Base-by-base conservation (phyloP, 2,329 filamentous ascomycete species). In the Trichocomaceae sp. region DNA sequence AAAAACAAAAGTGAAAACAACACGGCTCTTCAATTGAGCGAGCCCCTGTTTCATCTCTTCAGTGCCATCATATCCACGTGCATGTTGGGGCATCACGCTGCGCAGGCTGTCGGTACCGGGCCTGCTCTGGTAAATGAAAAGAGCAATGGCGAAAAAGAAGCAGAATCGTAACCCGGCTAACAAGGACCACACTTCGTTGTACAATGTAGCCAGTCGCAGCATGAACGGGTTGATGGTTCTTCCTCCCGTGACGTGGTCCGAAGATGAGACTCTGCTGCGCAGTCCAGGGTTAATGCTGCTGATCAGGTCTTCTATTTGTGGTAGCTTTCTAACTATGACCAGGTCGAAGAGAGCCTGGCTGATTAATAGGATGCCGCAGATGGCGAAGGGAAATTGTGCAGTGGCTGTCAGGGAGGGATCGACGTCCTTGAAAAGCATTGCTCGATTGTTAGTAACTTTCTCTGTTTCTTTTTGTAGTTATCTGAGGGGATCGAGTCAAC, bases 1-100 rank as follows among this genome's bases (percentile, higher is more conserved):
- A 64, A 96, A 93, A 8, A 83, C 84, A 72, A 90, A 93, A 0
- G 87, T 84, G 67, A 96, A 95, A 41, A 95, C 83, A 41, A 95
- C 76, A 50, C 89, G 82, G 68, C 95, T 95, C 75, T 91, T 90
- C 63, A 96, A 71, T 22, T 82, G 80, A 59, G 90, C 85, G 49
- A 83, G 77, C 67, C 78, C 64, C 52, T 47, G 59, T 58, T 58
- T 66, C 51, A 64, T 37, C 39, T 54, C 52, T 45, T 39, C 47
- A 54, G 19, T 26, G 31, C 41, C 44, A 39, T 39, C 22, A 33
- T 46, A 41, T 4, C 19, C 17, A 20, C 3, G 56, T 49, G 15
- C 62, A 15, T 35, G 13, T n/a, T 53, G 59, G 19, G 54, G n/a
- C 15, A 58, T 42, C 1, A 54, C 44, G 20, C 55, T 58, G 47